Percentiles rank a stretch among this genome's conserved stretches.
Evolutionary conservation across 108 stramenopile genomes (phyloP).

Genomic region (Phaeodactylum tricornutum): DNA sequence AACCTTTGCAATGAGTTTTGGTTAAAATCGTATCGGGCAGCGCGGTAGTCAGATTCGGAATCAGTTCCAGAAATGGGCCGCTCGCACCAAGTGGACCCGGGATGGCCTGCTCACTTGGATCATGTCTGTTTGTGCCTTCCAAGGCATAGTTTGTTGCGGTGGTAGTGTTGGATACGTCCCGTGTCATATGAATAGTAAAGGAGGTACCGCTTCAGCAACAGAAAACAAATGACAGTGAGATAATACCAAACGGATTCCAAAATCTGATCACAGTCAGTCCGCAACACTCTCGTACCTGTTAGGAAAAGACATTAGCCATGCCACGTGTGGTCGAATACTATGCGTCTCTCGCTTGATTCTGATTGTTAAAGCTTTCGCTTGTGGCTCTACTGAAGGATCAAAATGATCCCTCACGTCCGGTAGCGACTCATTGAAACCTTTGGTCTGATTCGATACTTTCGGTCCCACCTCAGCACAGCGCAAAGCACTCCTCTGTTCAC

Average conservation of each 20-base stretch:
- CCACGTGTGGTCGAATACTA: no score
- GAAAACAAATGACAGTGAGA: not conserved
- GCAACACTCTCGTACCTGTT: not conserved
- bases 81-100: slow-evolving; percentile 1
- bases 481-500: no score
- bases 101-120: slow-evolving; percentile 25
- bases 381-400: no score
- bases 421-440: no score
- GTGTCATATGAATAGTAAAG: slow-evolving; percentile 13
- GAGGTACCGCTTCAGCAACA: slow-evolving; percentile 7
- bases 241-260: not conserved
- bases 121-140: slow-evolving; percentile 34
- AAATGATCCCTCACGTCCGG: no score
- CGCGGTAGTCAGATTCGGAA: slow-evolving; percentile 16
- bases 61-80: slow-evolving; percentile 36
- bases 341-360: no score
- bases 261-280: not conserved
- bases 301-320: no score
- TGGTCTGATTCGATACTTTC: no score
- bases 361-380: no score
- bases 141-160: slow-evolving; percentile 52
- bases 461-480: no score
- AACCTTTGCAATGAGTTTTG: slow-evolving; percentile 48
- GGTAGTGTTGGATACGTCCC: slow-evolving; percentile 36
- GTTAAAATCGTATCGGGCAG: slow-evolving; percentile 32